Conservation (phyloP, 2,329 filamentous ascomycete species). For the Boeremia exigua region DNA sequence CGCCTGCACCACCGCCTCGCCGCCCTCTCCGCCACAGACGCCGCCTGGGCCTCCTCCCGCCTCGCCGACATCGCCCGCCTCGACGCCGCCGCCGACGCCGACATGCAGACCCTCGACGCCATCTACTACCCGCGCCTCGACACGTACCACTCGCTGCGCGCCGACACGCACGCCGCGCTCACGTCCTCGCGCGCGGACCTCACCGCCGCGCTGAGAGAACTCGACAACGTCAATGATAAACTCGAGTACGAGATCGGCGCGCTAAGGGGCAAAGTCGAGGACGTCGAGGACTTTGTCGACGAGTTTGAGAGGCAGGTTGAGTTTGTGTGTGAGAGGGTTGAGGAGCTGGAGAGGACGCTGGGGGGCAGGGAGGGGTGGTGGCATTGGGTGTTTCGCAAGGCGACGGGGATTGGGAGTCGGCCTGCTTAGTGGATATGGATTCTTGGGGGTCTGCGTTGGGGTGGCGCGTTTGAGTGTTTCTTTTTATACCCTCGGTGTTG, state of each 20-base stretch:
- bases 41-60: conserved; percentile 67
- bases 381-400: conserved; percentile 38
- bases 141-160: conserved; percentile 70
- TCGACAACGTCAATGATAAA: conserved; percentile 82
- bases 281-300: conserved; percentile 81
- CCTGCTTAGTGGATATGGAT: conserved; percentile 9
- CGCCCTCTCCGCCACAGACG: conserved; percentile 60
- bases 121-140: conserved; percentile 75
- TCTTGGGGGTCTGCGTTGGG: too few species aligned
- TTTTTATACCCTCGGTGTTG: too few species aligned
- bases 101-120: conserved; percentile 68
- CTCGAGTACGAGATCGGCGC: conserved; percentile 90
- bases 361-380: conserved; percentile 45
- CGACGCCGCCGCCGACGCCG: conserved; percentile 64
- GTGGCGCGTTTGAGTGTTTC: too few species aligned
- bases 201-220: conserved; percentile 74
- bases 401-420: conserved; percentile 34
- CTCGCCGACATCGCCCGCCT: conserved; percentile 64
- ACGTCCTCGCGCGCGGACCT: conserved; percentile 71
- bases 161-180: conserved; percentile 72
- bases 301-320: conserved; percentile 76
- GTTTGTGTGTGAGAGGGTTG: conserved; percentile 51
- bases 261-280: conserved; percentile 79
- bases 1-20: conserved; percentile 69
- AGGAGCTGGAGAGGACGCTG: conserved; percentile 65